Conservation (phyloP, 345 rosid species). For the Aquilaria malaccensis region DNA sequence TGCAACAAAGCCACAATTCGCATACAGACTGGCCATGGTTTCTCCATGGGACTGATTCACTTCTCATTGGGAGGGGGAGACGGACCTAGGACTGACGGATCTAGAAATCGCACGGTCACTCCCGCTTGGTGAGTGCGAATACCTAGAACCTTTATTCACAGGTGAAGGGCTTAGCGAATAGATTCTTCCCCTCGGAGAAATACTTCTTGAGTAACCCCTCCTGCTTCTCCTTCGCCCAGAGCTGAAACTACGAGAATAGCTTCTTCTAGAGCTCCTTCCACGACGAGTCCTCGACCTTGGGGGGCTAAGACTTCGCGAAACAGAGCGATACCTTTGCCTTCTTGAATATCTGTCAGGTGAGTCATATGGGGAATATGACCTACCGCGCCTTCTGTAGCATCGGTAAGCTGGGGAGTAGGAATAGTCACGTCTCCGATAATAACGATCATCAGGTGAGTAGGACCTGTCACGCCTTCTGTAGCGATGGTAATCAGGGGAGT, state of each 20-base stretch:
- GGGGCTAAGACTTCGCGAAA: constrained; percentile 20
- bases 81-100: constrained; percentile 44
- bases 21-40: too few relatives aligned
- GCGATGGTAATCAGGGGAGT: constrained; percentile 20
- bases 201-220: constrained; percentile 34
- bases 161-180: constrained; percentile 28
- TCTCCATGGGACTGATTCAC: too few relatives aligned
- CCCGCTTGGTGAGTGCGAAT: constrained; percentile 17
- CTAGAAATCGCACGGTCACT: constrained; percentile 41
- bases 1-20: too few relatives aligned
- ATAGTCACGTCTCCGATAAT: constrained; percentile 6
- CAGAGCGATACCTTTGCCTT: constrained; percentile 14
- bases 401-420: constrained; percentile 4
- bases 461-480: constrained; percentile 9
- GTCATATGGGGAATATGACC: constrained; percentile 28
- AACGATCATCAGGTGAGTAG: constrained; percentile 10
- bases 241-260: constrained; percentile 19
- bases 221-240: constrained; percentile 19
- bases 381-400: constrained; percentile 16
- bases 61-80: constrained; percentile 22
- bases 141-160: constrained; percentile 19
- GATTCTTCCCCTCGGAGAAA: constrained; percentile 35
- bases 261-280: constrained; percentile 17
- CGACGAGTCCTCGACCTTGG: constrained; percentile 3
- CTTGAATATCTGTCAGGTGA: constrained; percentile 4